Evolutionary conservation across 306 rosid species (phyloP).

Genomic region (Lathyrus tuberosus): DNA sequence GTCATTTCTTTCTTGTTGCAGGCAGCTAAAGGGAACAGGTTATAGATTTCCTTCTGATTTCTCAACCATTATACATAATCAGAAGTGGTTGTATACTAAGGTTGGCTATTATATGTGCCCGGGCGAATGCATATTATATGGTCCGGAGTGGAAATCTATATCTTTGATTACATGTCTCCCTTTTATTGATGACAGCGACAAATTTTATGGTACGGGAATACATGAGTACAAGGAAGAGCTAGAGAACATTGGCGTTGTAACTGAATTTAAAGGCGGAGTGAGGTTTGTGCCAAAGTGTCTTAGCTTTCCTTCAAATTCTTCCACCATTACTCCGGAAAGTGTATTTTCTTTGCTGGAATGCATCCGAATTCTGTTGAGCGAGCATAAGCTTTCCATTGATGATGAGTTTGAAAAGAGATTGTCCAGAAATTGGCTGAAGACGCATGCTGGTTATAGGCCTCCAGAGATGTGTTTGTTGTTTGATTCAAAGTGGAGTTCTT

Average conservation of each 20-base stretch:
- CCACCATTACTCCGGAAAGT: conserved; percentile 42
- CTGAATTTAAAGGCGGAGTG: conserved; percentile 51
- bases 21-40: conserved; percentile 32
- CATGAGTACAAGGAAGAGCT: conserved; percentile 57
- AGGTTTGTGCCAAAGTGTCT: conserved; percentile 48
- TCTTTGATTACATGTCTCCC: conserved; percentile 64
- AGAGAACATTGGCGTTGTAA: conserved; percentile 58
- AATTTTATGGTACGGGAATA: conserved; percentile 47
- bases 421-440: conserved; percentile 66
- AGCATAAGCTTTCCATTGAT: conserved; percentile 18
- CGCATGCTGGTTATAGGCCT: conserved; percentile 54
- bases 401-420: conserved; percentile 42
- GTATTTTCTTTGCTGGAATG: conserved; percentile 61
- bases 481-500: conserved; percentile 43
- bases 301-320: conserved; percentile 48
- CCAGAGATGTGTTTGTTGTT: conserved; percentile 61
- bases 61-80: conserved; percentile 10
- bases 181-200: conserved; percentile 62
- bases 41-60: conserved; percentile 41
- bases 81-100: conserved; percentile 63
- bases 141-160: conserved; percentile 66
- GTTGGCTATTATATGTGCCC: conserved; percentile 50
- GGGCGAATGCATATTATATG: conserved; percentile 56
- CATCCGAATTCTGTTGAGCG: conserved; percentile 36
- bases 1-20: conserved; percentile 58